A percentile compares a stretch with the other conserved stretches of the same genome.
phyloP scores from a whole-genome alignment of 768 basidiomycete genomes.

The Amanita molliuscula region DNA sequence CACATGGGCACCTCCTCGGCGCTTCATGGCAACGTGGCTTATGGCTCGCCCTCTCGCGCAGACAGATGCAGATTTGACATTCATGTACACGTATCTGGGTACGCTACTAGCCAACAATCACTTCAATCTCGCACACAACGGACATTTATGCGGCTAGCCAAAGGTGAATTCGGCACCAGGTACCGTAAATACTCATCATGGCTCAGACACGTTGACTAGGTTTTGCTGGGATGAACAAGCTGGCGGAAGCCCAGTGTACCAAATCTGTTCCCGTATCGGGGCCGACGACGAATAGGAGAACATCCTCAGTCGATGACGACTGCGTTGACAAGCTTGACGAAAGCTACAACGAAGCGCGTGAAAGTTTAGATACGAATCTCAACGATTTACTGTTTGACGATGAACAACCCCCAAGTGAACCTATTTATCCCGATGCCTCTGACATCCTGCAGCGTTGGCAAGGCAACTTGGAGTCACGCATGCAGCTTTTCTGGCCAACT shows the following conservation, averaged over 20 bases:
- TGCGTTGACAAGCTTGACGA: constrained; percentile 48
- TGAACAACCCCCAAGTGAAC: constrained; percentile 3
- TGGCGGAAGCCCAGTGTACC: constrained; percentile 20
- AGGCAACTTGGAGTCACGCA: constrained; percentile 63
- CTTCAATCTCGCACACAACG: constrained; percentile 62
- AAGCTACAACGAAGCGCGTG: constrained; percentile 29
- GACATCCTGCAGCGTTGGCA: constrained; percentile 45
- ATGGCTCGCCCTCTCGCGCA: background rate
- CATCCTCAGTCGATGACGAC: constrained; percentile 39
- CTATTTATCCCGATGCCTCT: constrained; percentile 12
- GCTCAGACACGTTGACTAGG: constrained; percentile 27
- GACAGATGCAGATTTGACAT: constrained; percentile 47
- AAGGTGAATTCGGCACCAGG: constrained; percentile 32
- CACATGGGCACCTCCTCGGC: background rate
- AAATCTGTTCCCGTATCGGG: background rate
- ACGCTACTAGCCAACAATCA: constrained; percentile 49
- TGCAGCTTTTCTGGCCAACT: constrained; percentile 76
- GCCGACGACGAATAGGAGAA: background rate
- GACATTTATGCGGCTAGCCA: constrained; percentile 69
- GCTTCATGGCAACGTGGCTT: background rate
- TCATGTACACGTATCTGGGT: constrained; percentile 70
- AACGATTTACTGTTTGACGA: constrained; percentile 5
- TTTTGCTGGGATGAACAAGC: constrained; percentile 65
- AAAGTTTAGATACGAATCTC: constrained; percentile 13
- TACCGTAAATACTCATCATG: background rate